A percentile compares a stretch with the other conserved stretches of the same genome.
phyloP scores from a whole-genome alignment of 2,329 filamentous ascomycete species.

The Allantophomopsis lycopodina region DNA sequence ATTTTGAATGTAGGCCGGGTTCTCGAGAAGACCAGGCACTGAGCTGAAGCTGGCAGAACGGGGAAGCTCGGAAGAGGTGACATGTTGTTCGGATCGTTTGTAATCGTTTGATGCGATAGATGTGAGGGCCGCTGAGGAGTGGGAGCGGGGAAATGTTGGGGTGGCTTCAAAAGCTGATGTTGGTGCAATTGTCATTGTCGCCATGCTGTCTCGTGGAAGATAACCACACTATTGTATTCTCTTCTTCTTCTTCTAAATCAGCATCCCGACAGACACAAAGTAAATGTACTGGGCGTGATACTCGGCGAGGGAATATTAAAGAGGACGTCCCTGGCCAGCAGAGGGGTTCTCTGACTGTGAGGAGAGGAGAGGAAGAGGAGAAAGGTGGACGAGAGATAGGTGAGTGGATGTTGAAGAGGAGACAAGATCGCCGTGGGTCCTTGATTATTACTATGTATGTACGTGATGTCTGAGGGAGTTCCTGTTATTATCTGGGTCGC shows the following conservation, averaged over 20 bases:
- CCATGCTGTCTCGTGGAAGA: background rate
- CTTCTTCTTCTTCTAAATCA: background rate
- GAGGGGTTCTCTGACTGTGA: background rate
- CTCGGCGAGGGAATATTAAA: background rate
- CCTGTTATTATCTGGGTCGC: too few species aligned
- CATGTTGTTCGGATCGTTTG: constrained; percentile 6
- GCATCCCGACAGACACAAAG: background rate
- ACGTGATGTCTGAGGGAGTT: too few species aligned
- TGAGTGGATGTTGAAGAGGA: too few species aligned
- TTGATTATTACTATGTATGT: too few species aligned
- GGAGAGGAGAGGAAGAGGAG: too few species aligned
- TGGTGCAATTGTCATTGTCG: constrained; percentile 14
- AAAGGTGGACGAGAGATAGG: too few species aligned
- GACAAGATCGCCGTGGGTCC: too few species aligned
- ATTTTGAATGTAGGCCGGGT: constrained; percentile 6
- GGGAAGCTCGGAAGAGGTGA: constrained; percentile 21
- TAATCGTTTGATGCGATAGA: constrained; percentile 14
- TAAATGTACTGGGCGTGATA: background rate
- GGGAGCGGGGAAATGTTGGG: constrained; percentile 15
- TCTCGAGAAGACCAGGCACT: constrained; percentile 24
- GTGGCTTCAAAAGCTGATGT: constrained; percentile 14
- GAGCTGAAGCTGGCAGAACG: constrained; percentile 45
- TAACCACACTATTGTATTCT: background rate
- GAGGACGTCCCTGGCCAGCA: constrained; percentile 1
- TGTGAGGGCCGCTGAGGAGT: constrained; percentile 18